A percentile compares a stretch with the other conserved stretches of the same genome.
Evolutionary conservation across 208 protist genomes (phyloP).

Genomic region (Angomonas desouzai): DNA sequence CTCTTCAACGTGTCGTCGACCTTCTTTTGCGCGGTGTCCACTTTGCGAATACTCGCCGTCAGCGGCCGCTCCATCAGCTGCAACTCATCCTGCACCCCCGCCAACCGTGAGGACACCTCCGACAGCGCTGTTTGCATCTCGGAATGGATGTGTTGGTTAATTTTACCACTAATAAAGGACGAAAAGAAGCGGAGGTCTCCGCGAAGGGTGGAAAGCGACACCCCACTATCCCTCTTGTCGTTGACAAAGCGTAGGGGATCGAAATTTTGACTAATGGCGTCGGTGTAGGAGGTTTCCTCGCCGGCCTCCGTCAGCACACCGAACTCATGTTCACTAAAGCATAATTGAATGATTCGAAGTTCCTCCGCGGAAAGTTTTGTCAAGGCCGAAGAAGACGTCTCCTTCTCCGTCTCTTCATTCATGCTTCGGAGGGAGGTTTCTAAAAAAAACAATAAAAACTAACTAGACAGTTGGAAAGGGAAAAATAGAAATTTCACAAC

Average conservation of each 20-base stretch:
- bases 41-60: slow-evolving; percentile 34
- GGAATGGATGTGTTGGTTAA: slow-evolving; percentile 68
- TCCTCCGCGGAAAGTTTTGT: slow-evolving; percentile 39
- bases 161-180: slow-evolving; percentile 46
- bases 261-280: slow-evolving; percentile 20
- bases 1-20: slow-evolving; percentile 29
- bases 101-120: slow-evolving; percentile 59
- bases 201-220: slow-evolving; percentile 55
- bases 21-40: slow-evolving; percentile 30
- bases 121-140: slow-evolving; percentile 79
- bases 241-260: slow-evolving; percentile 64
- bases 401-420: neutral
- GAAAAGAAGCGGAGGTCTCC: slow-evolving; percentile 66
- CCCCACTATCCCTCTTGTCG: slow-evolving; percentile 64
- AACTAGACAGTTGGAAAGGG: too few relatives aligned
- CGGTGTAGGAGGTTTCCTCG: slow-evolving; percentile 3
- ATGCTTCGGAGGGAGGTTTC: slow-evolving; percentile 5
- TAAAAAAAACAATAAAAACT: slow-evolving; percentile 16
- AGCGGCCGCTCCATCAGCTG: slow-evolving; percentile 62
- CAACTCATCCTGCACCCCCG: slow-evolving; percentile 76
- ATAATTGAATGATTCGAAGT: slow-evolving; percentile 79
- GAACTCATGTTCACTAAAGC: slow-evolving; percentile 85
- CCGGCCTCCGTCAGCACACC: slow-evolving; percentile 50
- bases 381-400: neutral
- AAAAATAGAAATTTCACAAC: too few relatives aligned